A percentile compares a stretch with the other conserved stretches of the same genome.
These are phyloP conservation scores for Cytospora piceae DNA, from an alignment of 2,329 filamentous ascomycete genomes.

Conservation along the genomic window DNA sequence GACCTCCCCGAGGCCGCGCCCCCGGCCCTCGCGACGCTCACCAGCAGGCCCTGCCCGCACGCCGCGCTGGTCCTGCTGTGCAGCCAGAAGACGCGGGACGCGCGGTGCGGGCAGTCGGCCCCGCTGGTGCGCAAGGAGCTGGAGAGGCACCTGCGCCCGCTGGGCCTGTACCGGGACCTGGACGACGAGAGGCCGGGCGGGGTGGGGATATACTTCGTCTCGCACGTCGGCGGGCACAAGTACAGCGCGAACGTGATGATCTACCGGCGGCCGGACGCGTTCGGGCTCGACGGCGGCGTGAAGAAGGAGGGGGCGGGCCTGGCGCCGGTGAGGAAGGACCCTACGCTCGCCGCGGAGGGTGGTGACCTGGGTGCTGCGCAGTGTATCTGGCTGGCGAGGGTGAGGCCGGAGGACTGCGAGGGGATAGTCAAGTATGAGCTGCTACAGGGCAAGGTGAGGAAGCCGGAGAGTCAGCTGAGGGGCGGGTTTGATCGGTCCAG, in stretches of 20 bases:
- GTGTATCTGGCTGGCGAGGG: slow-evolving; percentile 89
- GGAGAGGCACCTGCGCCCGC: slow-evolving; percentile 75
- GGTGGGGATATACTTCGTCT: slow-evolving; percentile 95
- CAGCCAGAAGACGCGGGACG: slow-evolving; percentile 92
- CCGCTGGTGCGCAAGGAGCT: slow-evolving; percentile 88
- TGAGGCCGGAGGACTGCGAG: slow-evolving; percentile 87
- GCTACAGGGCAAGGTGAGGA: slow-evolving; percentile 90
- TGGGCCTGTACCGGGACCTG: slow-evolving; percentile 84
- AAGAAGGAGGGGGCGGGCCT: slow-evolving; percentile 41
- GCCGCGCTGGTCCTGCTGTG: slow-evolving; percentile 88
- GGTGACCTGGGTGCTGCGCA: slow-evolving; percentile 69
- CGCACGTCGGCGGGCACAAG: slow-evolving; percentile 95
- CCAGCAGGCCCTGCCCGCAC: slow-evolving; percentile 74
- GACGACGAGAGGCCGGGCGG: slow-evolving; percentile 89
- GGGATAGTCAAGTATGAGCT: slow-evolving; percentile 89
- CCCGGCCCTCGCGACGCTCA: slow-evolving; percentile 40
- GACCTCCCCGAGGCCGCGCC: slow-evolving; percentile 36
- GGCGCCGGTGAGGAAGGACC: slow-evolving; percentile 37
- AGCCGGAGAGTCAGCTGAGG: slow-evolving; percentile 81
- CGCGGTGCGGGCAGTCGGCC: slow-evolving; percentile 90
- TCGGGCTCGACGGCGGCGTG: slow-evolving; percentile 50
- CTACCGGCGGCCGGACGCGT: slow-evolving; percentile 70
- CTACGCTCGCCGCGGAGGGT: slow-evolving; percentile 30
- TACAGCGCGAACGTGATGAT: slow-evolving; percentile 94
- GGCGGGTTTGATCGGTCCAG: slow-evolving; percentile 87